Evolutionary conservation across 371 early-diverging fungal genomes (phyloP), one percentile per base, ranked within the genome.

Genomic region (Encephalitozoon hellem): DNA sequence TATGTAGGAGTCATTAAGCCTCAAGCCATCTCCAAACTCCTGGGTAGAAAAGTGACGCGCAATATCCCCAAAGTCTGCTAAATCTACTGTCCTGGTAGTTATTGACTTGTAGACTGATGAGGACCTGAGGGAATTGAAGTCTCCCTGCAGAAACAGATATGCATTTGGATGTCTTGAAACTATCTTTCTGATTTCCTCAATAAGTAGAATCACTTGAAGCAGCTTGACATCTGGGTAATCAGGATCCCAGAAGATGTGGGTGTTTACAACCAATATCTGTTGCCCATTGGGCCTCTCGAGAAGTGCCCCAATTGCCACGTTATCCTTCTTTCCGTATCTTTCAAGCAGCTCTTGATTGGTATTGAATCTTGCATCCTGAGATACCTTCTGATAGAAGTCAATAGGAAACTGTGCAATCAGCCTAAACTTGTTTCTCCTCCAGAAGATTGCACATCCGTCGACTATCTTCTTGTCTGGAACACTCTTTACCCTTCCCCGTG

Each of bases 371-470:
- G 90, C 87, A 72, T 93, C 87, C 73, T 89, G 88, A 83, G 94
- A 87, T 5, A 93, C 92, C 68, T 91, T 89, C 81, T 93, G 92
- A 80, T 91, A 92, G 85, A 96, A 96, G 82, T 94, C 93, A 26
- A 96, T 87, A 47, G 89, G 80, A 64, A 89, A 87, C 69, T 91
- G 88, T 42, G 92, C 91, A 30, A 93, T 75, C 51, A 92, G 73
- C 25, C 82, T 83, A 82, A 91, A 93, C 77, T 76, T 91, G 54
- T 87, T 85, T 43, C 89, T 77, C 79, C 91, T 93, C 88, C 88
- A 97, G 82, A 98, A 95, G 0, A 90, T 96, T 8, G 95, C 96
- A 84, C 96, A 96, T 4, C 99, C 99, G 84, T 97, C 96, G 0
- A 96, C 95, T 11, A 81, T 78, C 64, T 89, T 82, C 65, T 91